A percentile compares a stretch with the other conserved stretches of the same genome.
phyloP scores from a whole-genome alignment of 1,284 basidiomycete species.

The Filobasidium uniguttulatum region DNA sequence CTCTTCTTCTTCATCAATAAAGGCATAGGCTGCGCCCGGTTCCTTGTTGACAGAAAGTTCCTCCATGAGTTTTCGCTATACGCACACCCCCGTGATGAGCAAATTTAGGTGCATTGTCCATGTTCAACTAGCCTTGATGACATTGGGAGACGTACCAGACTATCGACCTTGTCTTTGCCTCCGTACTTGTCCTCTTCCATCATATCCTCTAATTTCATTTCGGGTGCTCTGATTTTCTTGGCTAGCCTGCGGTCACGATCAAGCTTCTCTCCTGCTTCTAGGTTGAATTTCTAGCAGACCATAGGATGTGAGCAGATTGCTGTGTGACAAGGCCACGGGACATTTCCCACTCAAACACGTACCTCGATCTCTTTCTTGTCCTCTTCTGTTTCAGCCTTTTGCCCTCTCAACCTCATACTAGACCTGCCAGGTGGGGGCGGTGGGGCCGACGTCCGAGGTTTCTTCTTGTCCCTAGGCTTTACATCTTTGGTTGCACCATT shows the following conservation, averaged over 20 bases:
- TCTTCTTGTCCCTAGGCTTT: not conserved
- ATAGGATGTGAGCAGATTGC: too few species aligned
- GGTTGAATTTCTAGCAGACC: not conserved
- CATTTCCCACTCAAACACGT: not conserved
- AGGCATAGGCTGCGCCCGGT: too few species aligned
- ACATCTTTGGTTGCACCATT: not conserved
- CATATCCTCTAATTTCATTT: slow-evolving; percentile 8
- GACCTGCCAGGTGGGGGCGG: not conserved
- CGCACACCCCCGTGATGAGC: too few species aligned
- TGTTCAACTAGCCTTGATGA: not conserved
- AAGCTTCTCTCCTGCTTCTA: not conserved
- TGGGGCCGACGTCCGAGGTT: not conserved
- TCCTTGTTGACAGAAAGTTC: too few species aligned
- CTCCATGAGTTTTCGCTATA: too few species aligned
- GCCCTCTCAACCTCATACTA: slow-evolving; percentile 12
- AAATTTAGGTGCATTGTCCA: not conserved
- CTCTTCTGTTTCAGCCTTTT: slow-evolving; percentile 20
- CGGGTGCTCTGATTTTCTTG: slow-evolving; percentile 5
- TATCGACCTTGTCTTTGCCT: slow-evolving; percentile 2
- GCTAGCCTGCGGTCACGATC: not conserved
- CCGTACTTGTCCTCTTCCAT: slow-evolving; percentile 7
- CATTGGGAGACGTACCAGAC: slow-evolving; percentile 5
- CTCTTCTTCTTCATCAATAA: too few species aligned
- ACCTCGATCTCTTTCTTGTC: slow-evolving; percentile 26
- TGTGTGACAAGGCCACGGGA: too few species aligned